A percentile compares a stretch with the other conserved stretches of the same genome.
phyloP scores from a whole-genome alignment of 805 yeast species.

The Kodamaea lidongshanica region DNA sequence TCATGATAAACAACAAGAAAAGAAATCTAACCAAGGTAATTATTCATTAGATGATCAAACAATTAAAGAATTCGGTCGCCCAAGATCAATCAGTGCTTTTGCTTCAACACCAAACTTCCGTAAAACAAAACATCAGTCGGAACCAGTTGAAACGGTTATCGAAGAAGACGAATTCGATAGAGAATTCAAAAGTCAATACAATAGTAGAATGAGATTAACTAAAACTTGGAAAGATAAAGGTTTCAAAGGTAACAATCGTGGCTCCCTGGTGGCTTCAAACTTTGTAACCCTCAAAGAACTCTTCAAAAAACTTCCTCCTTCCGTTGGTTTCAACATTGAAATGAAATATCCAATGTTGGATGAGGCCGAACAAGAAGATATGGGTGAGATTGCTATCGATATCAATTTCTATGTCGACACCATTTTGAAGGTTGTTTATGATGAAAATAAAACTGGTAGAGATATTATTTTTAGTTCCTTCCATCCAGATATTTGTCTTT shows the following conservation, averaged over 20 bases:
- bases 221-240: slow-evolving; percentile 81
- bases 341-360: slow-evolving; percentile 93
- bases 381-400: slow-evolving; percentile 79
- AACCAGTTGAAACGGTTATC: slow-evolving; percentile 7
- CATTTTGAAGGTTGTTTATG: slow-evolving; percentile 68
- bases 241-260: slow-evolving; percentile 89
- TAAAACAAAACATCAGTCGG: slow-evolving; percentile 1
- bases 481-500: slow-evolving; percentile 87
- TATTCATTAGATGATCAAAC: slow-evolving; percentile 33
- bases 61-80: slow-evolving; percentile 27
- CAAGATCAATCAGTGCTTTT: slow-evolving; percentile 34
- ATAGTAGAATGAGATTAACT: slow-evolving; percentile 76
- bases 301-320: slow-evolving; percentile 71
- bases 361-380: slow-evolving; percentile 82
- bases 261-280: slow-evolving; percentile 82
- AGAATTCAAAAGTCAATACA: slow-evolving; percentile 33
- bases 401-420: slow-evolving; percentile 87
- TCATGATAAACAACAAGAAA: slow-evolving; percentile 7
- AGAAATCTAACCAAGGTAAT: slow-evolving; percentile 7
- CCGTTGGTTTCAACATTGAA: slow-evolving; percentile 91
- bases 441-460: slow-evolving; percentile 67
- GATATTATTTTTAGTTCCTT: slow-evolving; percentile 88
- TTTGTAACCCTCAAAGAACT: slow-evolving; percentile 85
- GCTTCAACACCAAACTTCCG: slow-evolving; percentile 29
- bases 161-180: slow-evolving; percentile 30